A percentile compares a stretch with the other conserved stretches of the same genome.
Conservation (phyloP, 371 early-diverging fungal genomes). For the Chytridiales sp. region DNA sequence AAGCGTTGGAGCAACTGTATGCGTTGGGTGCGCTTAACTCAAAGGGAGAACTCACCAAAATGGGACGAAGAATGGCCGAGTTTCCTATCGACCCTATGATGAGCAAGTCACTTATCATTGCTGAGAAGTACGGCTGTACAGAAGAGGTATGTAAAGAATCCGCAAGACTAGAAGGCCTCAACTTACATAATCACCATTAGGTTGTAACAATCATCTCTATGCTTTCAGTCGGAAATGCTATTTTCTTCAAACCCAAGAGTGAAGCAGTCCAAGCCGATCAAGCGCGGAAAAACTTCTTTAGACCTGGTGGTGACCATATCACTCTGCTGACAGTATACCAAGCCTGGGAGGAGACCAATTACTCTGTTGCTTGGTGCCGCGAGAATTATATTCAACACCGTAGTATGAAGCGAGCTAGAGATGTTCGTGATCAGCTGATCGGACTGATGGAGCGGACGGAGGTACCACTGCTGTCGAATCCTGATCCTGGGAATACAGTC, state of each 20-base stretch:
- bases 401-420: conserved; percentile 86
- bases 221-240: conserved; percentile 83
- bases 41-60: conserved; percentile 89
- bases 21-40: conserved; percentile 94
- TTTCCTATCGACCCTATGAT: conserved; percentile 97
- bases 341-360: conserved; percentile 91
- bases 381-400: conserved; percentile 95
- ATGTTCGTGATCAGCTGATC: conserved; percentile 92
- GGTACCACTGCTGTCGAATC: conserved; percentile 72
- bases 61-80: conserved; percentile 98
- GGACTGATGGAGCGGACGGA: conserved; percentile 92
- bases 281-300: conserved; percentile 80
- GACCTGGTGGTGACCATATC: conserved; percentile 90
- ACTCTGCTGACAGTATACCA: conserved; percentile 91
- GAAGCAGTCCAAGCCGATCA: conserved; percentile 92
- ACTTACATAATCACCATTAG: conserved; percentile 52
- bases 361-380: conserved; percentile 90
- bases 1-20: conserved; percentile 91
- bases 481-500: conserved; percentile 71
- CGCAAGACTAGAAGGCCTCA: conserved; percentile 29
- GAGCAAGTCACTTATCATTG: conserved; percentile 87
- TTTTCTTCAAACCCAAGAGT: conserved; percentile 93
- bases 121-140: conserved; percentile 89
- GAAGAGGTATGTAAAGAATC: conserved; percentile 65
- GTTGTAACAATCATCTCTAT: conserved; percentile 83